Evolutionary conservation across 345 rosid species (phyloP).

Genomic region (Linum trigynum): DNA sequence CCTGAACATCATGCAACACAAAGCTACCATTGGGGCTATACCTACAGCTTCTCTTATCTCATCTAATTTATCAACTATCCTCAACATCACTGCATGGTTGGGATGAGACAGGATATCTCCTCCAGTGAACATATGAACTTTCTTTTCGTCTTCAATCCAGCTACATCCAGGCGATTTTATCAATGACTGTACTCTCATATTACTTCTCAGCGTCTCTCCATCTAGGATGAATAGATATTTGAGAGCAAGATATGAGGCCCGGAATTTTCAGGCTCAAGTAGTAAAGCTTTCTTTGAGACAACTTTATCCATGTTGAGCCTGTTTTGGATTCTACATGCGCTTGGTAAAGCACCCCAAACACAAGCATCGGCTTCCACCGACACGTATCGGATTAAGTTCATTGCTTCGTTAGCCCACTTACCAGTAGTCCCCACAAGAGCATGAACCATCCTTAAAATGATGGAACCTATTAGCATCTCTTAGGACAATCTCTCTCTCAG

Average conservation of each 20-base stretch:
- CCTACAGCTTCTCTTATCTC: constrained; percentile 52
- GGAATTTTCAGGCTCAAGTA: constrained; percentile 58
- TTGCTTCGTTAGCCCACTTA: constrained; percentile 45
- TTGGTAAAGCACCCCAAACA: constrained; percentile 71
- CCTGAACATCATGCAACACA: constrained; percentile 76
- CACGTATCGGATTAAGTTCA: constrained; percentile 53
- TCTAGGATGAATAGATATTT: constrained; percentile 53
- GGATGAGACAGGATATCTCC: constrained; percentile 45
- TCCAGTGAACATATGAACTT: constrained; percentile 61
- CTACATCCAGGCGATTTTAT: constrained; percentile 75
- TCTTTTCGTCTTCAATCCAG: constrained; percentile 61
- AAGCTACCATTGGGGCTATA: constrained; percentile 66
- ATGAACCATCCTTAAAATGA: constrained; percentile 60
- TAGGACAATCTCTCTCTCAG: constrained; percentile 56
- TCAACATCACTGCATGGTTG: constrained; percentile 39
- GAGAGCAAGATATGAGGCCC: constrained; percentile 64
- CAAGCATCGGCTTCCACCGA: constrained; percentile 62
- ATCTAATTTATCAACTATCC: constrained; percentile 41
- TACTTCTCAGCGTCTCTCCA: constrained; percentile 58
- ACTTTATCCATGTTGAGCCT: constrained; percentile 61
- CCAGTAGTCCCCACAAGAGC: constrained; percentile 79
- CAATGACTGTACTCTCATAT: constrained; percentile 41
- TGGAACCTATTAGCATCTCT: constrained; percentile 83
- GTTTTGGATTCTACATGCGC: constrained; percentile 62
- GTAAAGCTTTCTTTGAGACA: constrained; percentile 52